Evolutionary conservation across 1,284 basidiomycete species (phyloP).

Genomic region (Melanopsichium pennsylvanicum): DNA sequence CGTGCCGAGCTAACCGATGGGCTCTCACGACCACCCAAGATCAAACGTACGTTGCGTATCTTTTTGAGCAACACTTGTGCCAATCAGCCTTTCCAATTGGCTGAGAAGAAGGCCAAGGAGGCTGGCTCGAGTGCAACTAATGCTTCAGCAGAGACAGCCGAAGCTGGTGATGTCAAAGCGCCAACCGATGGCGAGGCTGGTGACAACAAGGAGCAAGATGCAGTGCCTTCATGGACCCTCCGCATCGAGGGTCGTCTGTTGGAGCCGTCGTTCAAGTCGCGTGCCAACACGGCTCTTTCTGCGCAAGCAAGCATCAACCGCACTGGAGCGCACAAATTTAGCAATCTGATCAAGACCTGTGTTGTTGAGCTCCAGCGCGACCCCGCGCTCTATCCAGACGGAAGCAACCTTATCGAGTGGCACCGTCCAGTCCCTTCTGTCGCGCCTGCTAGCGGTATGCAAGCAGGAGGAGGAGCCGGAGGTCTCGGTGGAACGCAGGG

Average conservation of each 20-base stretch:
- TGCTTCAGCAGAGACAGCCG: constrained; percentile 22
- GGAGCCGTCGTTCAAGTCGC: constrained; percentile 65
- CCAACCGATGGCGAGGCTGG: constrained; percentile 21
- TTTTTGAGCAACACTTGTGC: constrained; percentile 89
- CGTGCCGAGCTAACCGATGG: constrained; percentile 74
- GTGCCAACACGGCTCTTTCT: constrained; percentile 56
- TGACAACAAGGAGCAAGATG: constrained; percentile 72
- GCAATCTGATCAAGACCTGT: constrained; percentile 82
- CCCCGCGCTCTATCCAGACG: constrained; percentile 76
- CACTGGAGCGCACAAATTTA: constrained; percentile 73
- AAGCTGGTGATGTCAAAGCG: constrained; percentile 22
- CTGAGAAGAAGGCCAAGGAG: constrained; percentile 54
- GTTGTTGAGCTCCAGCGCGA: constrained; percentile 88
- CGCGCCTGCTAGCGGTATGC: constrained; percentile 47
- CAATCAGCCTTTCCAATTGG: constrained; percentile 71
- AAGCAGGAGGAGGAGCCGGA: constrained; percentile 58
- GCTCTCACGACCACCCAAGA: constrained; percentile 66
- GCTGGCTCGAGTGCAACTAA: constrained; percentile 8
- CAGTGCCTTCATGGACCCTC: constrained; percentile 85
- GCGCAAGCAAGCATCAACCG: constrained; percentile 60
- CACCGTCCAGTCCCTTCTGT: constrained; percentile 67
- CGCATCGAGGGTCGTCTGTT: constrained; percentile 87
- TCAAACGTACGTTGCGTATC: constrained; percentile 83
- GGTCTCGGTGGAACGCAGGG: constrained; percentile 49
- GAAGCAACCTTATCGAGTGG: constrained; percentile 64